phyloP scores from a whole-genome alignment of 2,329 filamentous ascomycete genomes.

The Diplodia mutila region DNA sequence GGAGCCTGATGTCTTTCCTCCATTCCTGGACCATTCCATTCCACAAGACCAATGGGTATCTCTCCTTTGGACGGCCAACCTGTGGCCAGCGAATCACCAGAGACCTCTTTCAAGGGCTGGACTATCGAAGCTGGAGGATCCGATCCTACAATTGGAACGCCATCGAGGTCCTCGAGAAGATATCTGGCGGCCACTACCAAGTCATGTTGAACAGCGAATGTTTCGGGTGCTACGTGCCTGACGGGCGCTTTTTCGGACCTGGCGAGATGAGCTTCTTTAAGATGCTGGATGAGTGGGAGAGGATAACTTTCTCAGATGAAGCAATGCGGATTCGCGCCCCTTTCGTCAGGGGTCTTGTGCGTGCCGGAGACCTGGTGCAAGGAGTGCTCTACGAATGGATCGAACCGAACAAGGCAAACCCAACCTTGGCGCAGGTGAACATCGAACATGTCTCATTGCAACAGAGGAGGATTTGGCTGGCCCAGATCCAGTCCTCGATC shows the following conservation, averaged over 20 bases:
- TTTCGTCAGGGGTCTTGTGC: background rate
- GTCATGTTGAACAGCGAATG: conserved; percentile 1
- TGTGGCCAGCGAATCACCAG: background rate
- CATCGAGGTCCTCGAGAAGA: conserved; percentile 12
- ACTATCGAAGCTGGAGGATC: conserved; percentile 8
- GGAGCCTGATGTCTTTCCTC: conserved; percentile 14
- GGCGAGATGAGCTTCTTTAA: conserved; percentile 1
- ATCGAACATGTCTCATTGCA: background rate
- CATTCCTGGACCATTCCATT: conserved; percentile 2
- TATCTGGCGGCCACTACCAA: conserved; percentile 3
- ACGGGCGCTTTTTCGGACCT: background rate
- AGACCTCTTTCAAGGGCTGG: conserved; percentile 6
- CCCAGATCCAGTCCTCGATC: conserved; percentile 10
- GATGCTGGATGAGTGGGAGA: conserved; percentile 11
- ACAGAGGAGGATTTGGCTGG: background rate
- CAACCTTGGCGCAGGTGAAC: conserved; percentile 13
- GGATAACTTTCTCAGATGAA: background rate
- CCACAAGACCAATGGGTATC: background rate
- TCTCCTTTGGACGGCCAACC: conserved; percentile 8
- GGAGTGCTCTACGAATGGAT: conserved; percentile 16
- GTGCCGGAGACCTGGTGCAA: background rate
- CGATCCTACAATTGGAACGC: conserved; percentile 12
- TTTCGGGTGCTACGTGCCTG: conserved; percentile 6
- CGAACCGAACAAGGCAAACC: conserved; percentile 6
- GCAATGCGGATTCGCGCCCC: conserved; percentile 3